Base-by-base conservation (phyloP, 2,329 filamentous ascomycete genomes). In the Lasiodiplodia sp. region DNA sequence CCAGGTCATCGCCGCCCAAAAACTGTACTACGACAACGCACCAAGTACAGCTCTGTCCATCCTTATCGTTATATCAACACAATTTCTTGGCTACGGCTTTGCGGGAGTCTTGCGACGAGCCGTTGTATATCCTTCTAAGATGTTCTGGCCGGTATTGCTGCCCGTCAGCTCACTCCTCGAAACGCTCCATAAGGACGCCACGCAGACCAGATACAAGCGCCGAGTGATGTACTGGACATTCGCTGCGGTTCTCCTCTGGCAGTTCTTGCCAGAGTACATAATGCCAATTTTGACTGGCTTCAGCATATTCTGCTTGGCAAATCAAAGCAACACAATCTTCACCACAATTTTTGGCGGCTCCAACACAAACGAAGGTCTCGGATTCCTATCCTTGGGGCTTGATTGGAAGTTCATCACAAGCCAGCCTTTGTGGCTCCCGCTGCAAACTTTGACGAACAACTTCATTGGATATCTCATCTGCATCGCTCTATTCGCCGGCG, bases 301-400 rank as follows among this genome's bases (percentile, higher is more conserved):
- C 51, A 67, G 28, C 12, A 56, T 21, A 23, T 70, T 40, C 49
- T 69, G 71, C 40, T 64, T 72, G 10, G 71, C 71, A 16, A 66
- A 70, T 34, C 65, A 66, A 34, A 47, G 81, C 49, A 83, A 74
- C 66, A 70, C 80, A 0, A 73, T 83, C 6, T 83, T 86, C 62
- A 84, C 83, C 23, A 83, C 83, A 51, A 73, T 86, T n/a, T 86
- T 86, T 69, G 84, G 84, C 4, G 84, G 84, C n/a, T 76, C 83
- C 2, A 77, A 76, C 49, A 80, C 80, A 4, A 83, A 84, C 69
- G 82, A 84, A 70, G 83, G 82, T 12, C 72, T 84, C 1, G 83
- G 83, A 2, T 74, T 83, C n/a, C 74, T 75, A 7, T 91, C 91
- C 1, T 87, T 93, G 38, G 92, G 90, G 0, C 92, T 93, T 74